Base-by-base conservation (phyloP, 257 asterid species). In the Solanum boliviense region DNA sequence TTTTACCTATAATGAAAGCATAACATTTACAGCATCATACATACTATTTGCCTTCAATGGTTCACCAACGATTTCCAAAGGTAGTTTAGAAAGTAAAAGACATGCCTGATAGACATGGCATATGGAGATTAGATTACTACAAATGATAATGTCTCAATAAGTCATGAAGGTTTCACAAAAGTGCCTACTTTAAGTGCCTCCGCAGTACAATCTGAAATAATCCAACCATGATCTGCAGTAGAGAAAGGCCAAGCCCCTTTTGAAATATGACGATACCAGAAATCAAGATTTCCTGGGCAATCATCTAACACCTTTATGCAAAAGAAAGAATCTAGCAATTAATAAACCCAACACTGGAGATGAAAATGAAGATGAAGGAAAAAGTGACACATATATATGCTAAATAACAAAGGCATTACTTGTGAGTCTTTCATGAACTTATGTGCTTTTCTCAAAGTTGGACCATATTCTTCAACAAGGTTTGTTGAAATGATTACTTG, bases 201-300 rank as follows among this genome's bases (percentile, higher is more conserved):
- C 4, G 98, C 96, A 25, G 99, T 94, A 93, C 99, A 97, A 92
- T 97, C 98, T 25, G 99, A 97, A 88, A 97, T 94, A 60, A 98
- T 96, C 99, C 99, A 97, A 88, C 99, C 98, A 89, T 97, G 99
- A 89, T 97, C 99, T 84, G 94, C 96, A 31, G 96, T 95, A 70
- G 99, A 97, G 90, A 97, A 97, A 74, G 99, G 99, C 99, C 99
- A 97, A 87, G 98, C 99, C 38, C 99, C 99, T 94, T 97, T 97
- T 65, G 99, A 97, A 90, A 97, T 93, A 92, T 97, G 99, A 34
- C 98, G 98, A 89, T 92, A 95, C 98, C 98, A 97, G 84, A 10
- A 85, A 89, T 89, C 90, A 78, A 95, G 94, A 90, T 95, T 88
- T 35, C 96, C 99, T 41, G 98, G 93, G 93, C 98, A 95, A 89